phyloP scores from a whole-genome alignment of 2,329 filamentous ascomycete genomes.

The Parafenestella ontariensis region DNA sequence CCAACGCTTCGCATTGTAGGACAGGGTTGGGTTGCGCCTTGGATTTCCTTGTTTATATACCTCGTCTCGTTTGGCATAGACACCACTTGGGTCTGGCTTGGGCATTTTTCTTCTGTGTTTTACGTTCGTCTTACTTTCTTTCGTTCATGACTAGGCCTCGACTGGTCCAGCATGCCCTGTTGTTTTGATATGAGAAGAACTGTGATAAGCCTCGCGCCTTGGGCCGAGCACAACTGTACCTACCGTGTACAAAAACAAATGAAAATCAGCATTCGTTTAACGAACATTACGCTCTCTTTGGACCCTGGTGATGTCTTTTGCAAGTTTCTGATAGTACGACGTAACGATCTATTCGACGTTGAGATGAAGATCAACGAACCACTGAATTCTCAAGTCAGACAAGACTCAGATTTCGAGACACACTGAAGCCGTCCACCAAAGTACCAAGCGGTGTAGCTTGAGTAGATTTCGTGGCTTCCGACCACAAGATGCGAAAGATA shows the following conservation, averaged over 20 bases:
- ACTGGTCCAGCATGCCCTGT: slow-evolving; percentile 21
- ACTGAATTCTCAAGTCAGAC: neutral
- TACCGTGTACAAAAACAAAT: slow-evolving; percentile 20
- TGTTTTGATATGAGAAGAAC: slow-evolving; percentile 15
- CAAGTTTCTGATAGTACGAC: neutral
- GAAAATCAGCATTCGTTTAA: slow-evolving; percentile 15
- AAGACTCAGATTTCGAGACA: too few relatives aligned
- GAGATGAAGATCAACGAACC: neutral
- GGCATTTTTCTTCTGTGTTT: slow-evolving; percentile 7
- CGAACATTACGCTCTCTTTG: neutral
- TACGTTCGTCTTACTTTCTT: slow-evolving; percentile 15
- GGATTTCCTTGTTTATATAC: slow-evolving; percentile 28
- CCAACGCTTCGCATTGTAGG: slow-evolving; percentile 12
- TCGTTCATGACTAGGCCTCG: slow-evolving; percentile 23
- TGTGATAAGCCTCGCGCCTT: slow-evolving; percentile 18
- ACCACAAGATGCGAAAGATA: neutral
- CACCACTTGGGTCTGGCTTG: slow-evolving; percentile 17
- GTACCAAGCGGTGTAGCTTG: too few relatives aligned
- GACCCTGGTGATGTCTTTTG: neutral
- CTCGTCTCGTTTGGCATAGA: slow-evolving; percentile 9
- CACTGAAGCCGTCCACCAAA: neutral
- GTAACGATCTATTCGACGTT: neutral
- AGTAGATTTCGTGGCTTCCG: too few relatives aligned
- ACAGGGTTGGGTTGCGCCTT: slow-evolving; percentile 9
- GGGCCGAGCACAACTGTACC: slow-evolving; percentile 12